Evolutionary conservation across 1,284 basidiomycete species (phyloP), one percentile per base, ranked within the genome.

Genomic region (Vanrija sp.): DNA sequence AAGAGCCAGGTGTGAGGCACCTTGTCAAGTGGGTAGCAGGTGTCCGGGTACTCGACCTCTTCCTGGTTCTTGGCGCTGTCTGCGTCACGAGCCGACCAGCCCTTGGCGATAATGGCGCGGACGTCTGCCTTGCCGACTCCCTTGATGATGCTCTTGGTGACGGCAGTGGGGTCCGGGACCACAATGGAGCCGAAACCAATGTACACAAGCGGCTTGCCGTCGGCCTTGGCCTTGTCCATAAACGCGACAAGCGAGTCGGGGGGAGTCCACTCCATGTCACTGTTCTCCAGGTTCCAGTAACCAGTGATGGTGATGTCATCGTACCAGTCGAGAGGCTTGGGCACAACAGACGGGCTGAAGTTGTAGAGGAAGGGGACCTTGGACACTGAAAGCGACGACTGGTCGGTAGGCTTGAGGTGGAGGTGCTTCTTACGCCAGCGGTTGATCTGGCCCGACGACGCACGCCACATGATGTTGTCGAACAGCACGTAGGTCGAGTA

Each of bases 1-100:
- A 90, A 89, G 14, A 91, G 78, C 88, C 88, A 90, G 65, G 84
- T 86, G 73, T 91, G 89, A 6, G 88, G 88, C 5, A 89, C 81
- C 66, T 85, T 86, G 51, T 86, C 83, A 42, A 88, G 75, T 21
- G 59, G 55, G 60, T 69, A 75, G 59, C 73, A 75, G 26, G 62
- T 72, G 6, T 65, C 60, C 2, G 78, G 78, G 54, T 73, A 69
- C 21, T 26, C 78, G 26, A 75, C 73, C 49, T 78, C 61, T 73
- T 71, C 63, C 67, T 73, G 72, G 34, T 34, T 34, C 43, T 69
- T 70, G 3, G 65, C 57, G 16, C 72, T 65, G 48, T 71, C 67
- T 8, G 65, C 66, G 77, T 81, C 56, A 66, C 87, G 79, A 12
- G 83, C 80, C 0, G 85, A 85, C 88, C 88, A 90, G 21, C 88